Evolutionary conservation across 495 filamentous ascomycete species (phyloP).

Genomic region (Aspergillus kassunensis): DNA sequence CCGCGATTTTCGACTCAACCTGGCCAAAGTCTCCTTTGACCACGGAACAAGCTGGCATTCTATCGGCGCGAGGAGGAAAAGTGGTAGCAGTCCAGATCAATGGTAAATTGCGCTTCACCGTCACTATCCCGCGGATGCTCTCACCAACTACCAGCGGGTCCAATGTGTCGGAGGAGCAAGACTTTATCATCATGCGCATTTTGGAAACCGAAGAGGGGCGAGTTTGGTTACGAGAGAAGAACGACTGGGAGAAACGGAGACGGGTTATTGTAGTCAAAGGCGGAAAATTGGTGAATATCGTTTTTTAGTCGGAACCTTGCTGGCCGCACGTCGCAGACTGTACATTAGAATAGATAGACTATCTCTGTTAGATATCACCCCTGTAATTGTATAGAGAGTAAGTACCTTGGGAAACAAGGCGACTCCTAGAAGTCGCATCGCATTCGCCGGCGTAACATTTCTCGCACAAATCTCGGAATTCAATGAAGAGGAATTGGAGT

Average conservation of each 20-base stretch:
- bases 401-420: neutral
- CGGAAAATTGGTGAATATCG: constrained; percentile 47
- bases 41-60: constrained; percentile 43
- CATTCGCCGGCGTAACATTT: neutral
- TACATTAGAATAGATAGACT: constrained; percentile 11
- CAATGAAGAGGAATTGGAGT: constrained; percentile 6
- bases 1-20: constrained; percentile 43
- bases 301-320: constrained; percentile 28
- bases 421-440: neutral
- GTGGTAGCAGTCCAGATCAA: constrained; percentile 70
- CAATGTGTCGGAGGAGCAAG: constrained; percentile 33
- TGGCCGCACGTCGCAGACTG: constrained; percentile 6
- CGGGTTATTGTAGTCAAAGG: constrained; percentile 46
- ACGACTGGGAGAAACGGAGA: constrained; percentile 44
- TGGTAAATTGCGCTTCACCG: constrained; percentile 63
- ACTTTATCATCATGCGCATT: constrained; percentile 56
- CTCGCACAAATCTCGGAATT: neutral
- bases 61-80: constrained; percentile 38
- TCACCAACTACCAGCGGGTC: constrained; percentile 17
- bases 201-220: constrained; percentile 43
- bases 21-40: constrained; percentile 50
- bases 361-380: neutral
- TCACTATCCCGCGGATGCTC: constrained; percentile 48
- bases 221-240: constrained; percentile 42
- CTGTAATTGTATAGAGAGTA: too few relatives aligned